Conservation (phyloP, 2,329 filamentous ascomycete species). For the Hymenoscyphus salicellus region DNA sequence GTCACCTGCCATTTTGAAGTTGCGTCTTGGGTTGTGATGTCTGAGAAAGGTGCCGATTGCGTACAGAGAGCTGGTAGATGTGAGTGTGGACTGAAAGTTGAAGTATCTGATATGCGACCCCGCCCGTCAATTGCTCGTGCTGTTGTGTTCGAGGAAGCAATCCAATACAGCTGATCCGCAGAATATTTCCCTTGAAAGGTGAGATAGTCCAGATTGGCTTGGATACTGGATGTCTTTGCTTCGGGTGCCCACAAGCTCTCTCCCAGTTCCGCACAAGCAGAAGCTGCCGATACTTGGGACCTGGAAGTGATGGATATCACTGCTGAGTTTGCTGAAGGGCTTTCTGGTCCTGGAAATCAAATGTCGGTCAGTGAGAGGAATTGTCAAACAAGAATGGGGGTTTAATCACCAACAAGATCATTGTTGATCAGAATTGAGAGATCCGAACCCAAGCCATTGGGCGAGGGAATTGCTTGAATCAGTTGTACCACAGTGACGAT, state of each 20-base stretch:
- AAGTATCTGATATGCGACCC: conserved; percentile 32
- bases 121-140: conserved; percentile 20
- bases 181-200: conserved; percentile 21
- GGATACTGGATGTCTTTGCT: conserved; percentile 18
- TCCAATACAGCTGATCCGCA: conserved; percentile 25
- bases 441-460: conserved; percentile 21
- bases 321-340: conserved; percentile 22
- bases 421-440: conserved; percentile 27
- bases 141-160: conserved; percentile 14
- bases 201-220: conserved; percentile 24
- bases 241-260: conserved; percentile 24
- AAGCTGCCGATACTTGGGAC: conserved; percentile 20
- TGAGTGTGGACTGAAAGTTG: conserved; percentile 26
- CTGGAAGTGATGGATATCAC: conserved; percentile 20
- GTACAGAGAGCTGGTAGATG: conserved; percentile 50
- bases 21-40: conserved; percentile 34
- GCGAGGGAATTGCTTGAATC: conserved; percentile 20
- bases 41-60: conserved; percentile 40
- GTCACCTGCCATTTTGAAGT: conserved; percentile 39
- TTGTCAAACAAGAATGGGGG: background rate
- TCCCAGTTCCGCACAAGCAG: conserved; percentile 21
- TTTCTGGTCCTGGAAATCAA: conserved; percentile 18
- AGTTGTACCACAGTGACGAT: conserved; percentile 19
- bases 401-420: conserved; percentile 19
- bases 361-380: background rate